Conservation (phyloP, 2,329 filamentous ascomycete genomes). For the Phyllosticta citriasiana region DNA sequence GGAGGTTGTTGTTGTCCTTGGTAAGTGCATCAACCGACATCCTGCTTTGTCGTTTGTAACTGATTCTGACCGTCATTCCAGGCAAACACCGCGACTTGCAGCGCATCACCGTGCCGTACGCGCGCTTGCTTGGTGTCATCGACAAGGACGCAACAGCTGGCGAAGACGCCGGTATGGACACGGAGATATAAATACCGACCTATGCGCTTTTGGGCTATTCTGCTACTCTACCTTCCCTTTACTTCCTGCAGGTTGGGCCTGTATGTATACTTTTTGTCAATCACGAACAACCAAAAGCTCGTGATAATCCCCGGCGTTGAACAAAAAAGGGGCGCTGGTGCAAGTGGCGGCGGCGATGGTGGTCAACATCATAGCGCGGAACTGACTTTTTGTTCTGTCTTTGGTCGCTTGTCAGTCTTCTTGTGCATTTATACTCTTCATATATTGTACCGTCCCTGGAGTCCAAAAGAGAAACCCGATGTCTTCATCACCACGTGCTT, state of each 20-base stretch:
- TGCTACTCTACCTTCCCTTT: background rate
- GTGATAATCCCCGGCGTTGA: background rate
- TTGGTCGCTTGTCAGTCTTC: background rate
- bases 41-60: background rate
- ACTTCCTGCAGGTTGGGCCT: background rate
- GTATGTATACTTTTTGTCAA: background rate
- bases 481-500: too few species aligned
- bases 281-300: background rate
- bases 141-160: background rate
- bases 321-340: background rate
- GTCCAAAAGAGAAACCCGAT: too few species aligned
- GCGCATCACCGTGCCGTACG: slow-evolving; percentile 89
- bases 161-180: slow-evolving; percentile 4
- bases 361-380: background rate
- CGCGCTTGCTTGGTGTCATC: slow-evolving; percentile 41
- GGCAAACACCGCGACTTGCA: slow-evolving; percentile 94
- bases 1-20: slow-evolving; percentile 84
- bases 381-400: background rate
- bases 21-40: slow-evolving; percentile 43
- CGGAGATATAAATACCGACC: background rate
- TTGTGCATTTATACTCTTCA: background rate
- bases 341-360: background rate
- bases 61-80: slow-evolving; percentile 27
- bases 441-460: background rate
- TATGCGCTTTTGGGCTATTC: background rate